phyloP scores from a whole-genome alignment of 2,329 filamentous ascomycete genomes.

The Aspergillus quadricinctus region DNA sequence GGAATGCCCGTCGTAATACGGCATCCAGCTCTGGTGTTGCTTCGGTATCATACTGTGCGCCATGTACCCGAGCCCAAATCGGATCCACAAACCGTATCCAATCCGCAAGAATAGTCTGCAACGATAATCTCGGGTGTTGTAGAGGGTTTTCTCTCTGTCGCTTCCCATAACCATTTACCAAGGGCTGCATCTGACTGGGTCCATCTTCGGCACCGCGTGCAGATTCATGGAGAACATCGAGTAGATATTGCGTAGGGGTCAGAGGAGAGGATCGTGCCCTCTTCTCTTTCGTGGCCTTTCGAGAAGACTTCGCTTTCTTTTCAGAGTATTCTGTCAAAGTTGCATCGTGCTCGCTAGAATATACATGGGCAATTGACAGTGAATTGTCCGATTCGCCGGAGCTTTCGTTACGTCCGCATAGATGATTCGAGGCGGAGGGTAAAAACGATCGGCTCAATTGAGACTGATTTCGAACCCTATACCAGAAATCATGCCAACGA shows the following conservation, averaged over 20 bases:
- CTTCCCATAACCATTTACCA: not conserved
- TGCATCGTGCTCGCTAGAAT: not conserved
- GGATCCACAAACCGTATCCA: constrained; percentile 36
- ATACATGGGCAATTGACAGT: not conserved
- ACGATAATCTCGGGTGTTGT: constrained; percentile 16
- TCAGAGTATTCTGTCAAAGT: not conserved
- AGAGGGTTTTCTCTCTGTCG: constrained; percentile 3
- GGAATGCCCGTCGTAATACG: constrained; percentile 32
- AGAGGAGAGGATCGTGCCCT: constrained; percentile 1
- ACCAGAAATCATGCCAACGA: constrained; percentile 10
- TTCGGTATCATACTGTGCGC: not conserved
- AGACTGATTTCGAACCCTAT: constrained; percentile 10
- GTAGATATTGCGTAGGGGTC: constrained; percentile 29
- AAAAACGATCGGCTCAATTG: constrained; percentile 10
- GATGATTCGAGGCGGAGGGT: not conserved
- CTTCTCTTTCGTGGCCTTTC: not conserved
- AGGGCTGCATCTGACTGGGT: constrained; percentile 5
- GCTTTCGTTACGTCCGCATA: not conserved
- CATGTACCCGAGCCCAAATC: constrained; percentile 12
- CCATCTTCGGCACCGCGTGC: constrained; percentile 11
- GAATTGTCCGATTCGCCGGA: not conserved
- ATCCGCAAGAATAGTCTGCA: constrained; percentile 36
- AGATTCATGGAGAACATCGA: constrained; percentile 23
- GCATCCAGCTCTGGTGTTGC: constrained; percentile 16
- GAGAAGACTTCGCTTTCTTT: not conserved